These are phyloP conservation scores for Myxozyma kluyveri DNA, from an alignment of 805 yeast genomes.

Conservation along the genomic window DNA sequence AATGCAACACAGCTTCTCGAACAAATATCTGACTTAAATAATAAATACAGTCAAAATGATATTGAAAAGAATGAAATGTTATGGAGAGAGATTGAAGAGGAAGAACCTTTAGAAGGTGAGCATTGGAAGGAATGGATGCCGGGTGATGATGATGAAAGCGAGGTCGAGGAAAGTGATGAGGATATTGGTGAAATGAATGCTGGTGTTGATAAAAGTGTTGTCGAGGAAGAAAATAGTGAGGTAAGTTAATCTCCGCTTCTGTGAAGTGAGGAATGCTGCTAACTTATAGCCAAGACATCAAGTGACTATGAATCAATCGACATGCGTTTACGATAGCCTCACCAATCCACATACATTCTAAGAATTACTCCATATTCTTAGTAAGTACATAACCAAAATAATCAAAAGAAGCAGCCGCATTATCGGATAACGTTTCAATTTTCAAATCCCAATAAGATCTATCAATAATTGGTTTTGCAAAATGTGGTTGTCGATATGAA, in stretches of 20 bases:
- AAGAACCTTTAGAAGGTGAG: constrained; percentile 36
- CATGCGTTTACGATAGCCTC: constrained; percentile 14
- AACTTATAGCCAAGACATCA: constrained; percentile 2
- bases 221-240: neutral
- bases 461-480: constrained; percentile 30
- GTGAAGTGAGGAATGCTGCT: no score
- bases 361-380: neutral
- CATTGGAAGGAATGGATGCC: constrained; percentile 32
- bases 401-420: constrained; percentile 29
- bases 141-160: constrained; percentile 8
- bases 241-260: neutral
- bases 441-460: constrained; percentile 28
- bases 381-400: constrained; percentile 24
- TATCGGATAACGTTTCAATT: constrained; percentile 20
- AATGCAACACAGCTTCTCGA: no score
- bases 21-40: no score
- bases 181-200: neutral
- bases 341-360: no score
- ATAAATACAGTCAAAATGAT: no score
- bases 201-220: neutral
- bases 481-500: constrained; percentile 35
- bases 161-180: constrained; percentile 7
- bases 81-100: constrained; percentile 34
- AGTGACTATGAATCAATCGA: constrained; percentile 24
- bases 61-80: constrained; percentile 9